These are phyloP conservation scores for Colletotrichum sp. DNA, from an alignment of 2,329 filamentous ascomycete genomes.

Conservation along the genomic window DNA sequence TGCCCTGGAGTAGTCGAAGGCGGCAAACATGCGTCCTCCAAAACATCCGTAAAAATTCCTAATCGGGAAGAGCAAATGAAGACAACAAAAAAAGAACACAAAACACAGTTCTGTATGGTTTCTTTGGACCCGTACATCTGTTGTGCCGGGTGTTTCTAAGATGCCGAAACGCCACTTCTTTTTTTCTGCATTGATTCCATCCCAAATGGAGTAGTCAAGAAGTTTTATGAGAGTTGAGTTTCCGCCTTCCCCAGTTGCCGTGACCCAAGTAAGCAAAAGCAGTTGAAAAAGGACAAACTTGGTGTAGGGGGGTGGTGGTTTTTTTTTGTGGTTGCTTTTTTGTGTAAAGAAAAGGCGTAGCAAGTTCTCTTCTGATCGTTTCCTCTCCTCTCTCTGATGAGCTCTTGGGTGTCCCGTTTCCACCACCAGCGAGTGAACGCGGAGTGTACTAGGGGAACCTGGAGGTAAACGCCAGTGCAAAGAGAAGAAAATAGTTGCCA, in stretches of 20 bases:
- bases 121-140: neutral
- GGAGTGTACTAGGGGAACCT: neutral
- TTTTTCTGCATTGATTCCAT: neutral
- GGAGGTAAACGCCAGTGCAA: conserved; percentile 24
- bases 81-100: neutral
- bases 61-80: neutral
- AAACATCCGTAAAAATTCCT: conserved; percentile 9
- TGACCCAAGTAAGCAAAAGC: conserved; percentile 10
- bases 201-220: neutral
- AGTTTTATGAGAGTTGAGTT: conserved; percentile 10
- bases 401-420: neutral
- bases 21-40: conserved; percentile 10
- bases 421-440: conserved; percentile 16
- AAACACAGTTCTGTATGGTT: conserved; percentile 17
- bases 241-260: neutral
- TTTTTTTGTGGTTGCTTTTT: neutral
- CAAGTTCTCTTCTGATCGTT: conserved; percentile 8
- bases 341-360: neutral
- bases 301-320: conserved; percentile 2
- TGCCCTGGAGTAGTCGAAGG: conserved; percentile 17
- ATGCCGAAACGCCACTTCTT: conserved; percentile 18
- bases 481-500: neutral
- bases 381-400: conserved; percentile 13
- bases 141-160: conserved; percentile 8
- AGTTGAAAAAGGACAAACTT: conserved; percentile 9